A percentile compares a stretch with the other conserved stretches of the same genome.
Conservation (phyloP, 2,329 filamentous ascomycete species). For the Talaromyces marneffei region DNA sequence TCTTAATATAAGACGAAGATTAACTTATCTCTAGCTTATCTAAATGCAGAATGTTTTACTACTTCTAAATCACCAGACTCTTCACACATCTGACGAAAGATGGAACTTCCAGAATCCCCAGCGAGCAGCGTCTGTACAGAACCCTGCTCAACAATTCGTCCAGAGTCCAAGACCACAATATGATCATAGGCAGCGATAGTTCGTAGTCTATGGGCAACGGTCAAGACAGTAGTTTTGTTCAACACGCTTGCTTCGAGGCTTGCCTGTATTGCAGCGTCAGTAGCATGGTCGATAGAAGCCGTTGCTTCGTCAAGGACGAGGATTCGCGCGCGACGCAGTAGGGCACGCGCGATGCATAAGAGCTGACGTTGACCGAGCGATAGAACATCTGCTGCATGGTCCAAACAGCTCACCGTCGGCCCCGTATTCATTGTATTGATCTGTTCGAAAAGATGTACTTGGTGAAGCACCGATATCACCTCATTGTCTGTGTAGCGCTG, state of each 20-base stretch:
- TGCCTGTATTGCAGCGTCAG: not conserved
- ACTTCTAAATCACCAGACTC: not conserved
- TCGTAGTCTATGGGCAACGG: not conserved
- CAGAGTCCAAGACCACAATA: slow-evolving; percentile 1
- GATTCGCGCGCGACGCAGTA: not conserved
- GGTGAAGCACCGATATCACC: not conserved
- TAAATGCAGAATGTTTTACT: too few relatives aligned
- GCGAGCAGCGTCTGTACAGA: not conserved
- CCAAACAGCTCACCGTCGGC: slow-evolving; percentile 15
- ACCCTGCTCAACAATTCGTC: not conserved
- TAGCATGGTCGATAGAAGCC: not conserved
- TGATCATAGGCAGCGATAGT: slow-evolving; percentile 2
- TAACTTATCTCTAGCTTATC: too few relatives aligned
- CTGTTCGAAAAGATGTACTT: not conserved
- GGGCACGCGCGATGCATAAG: slow-evolving; percentile 26
- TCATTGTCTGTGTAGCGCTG: not conserved
- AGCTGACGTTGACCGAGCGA: slow-evolving; percentile 31
- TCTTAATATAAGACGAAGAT: too few relatives aligned
- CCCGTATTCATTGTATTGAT: not conserved
- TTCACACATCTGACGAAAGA: slow-evolving; percentile 1
- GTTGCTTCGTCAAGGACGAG: slow-evolving; percentile 5
- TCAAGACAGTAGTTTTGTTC: not conserved
- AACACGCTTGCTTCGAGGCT: not conserved
- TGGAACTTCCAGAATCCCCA: not conserved
- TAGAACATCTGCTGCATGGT: slow-evolving; percentile 22